These are phyloP conservation scores for Leptodermis oblonga DNA, from an alignment of 257 asterid genomes.

Conservation along the genomic window DNA sequence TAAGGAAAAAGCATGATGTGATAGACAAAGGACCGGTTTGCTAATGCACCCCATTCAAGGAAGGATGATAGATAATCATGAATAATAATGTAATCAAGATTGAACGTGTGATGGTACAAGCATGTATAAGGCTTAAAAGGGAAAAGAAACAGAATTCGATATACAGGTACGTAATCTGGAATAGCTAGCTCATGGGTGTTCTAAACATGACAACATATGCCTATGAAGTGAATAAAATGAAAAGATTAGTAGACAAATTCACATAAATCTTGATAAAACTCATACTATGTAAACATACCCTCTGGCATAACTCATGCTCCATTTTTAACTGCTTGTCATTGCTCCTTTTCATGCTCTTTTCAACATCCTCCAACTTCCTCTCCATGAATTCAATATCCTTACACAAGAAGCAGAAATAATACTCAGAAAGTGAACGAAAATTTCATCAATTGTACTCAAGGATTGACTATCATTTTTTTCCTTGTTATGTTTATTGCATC, in stretches of 20 bases:
- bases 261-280: neutral
- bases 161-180: neutral
- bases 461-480: neutral
- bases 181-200: neutral
- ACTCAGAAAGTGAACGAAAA: constrained; percentile 20
- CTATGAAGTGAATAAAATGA: neutral
- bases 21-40: neutral
- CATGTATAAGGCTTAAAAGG: neutral
- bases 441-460: neutral
- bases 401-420: constrained; percentile 11
- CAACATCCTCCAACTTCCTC: constrained; percentile 86
- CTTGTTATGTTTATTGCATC: neutral
- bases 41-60: neutral
- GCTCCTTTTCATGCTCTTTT: constrained; percentile 99
- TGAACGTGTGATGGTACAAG: neutral
- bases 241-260: neutral
- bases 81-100: neutral
- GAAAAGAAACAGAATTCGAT: neutral
- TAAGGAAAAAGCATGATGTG: neutral
- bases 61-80: neutral
- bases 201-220: neutral
- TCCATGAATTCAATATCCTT: constrained; percentile 92
- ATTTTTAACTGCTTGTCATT: constrained; percentile 93
- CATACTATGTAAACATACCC: constrained; percentile 41
- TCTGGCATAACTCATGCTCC: constrained; percentile 76